Conservation (phyloP, 2,329 filamentous ascomycete species). For the Venturiaceae sp. region DNA sequence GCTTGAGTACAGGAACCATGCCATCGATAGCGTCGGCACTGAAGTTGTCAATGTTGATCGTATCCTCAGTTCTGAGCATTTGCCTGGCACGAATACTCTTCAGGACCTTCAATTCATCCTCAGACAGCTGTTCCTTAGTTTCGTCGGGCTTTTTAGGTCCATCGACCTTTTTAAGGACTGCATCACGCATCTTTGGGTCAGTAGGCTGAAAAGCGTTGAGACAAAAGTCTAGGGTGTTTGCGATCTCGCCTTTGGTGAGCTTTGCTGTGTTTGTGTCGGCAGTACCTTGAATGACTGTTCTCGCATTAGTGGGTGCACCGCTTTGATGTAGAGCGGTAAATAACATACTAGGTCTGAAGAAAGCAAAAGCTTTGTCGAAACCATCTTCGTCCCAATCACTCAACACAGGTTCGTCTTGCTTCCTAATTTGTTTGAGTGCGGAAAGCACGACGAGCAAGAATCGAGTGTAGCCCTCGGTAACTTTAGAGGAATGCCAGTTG, state of each 20-base stretch:
- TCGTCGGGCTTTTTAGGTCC: background rate
- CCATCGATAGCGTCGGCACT: background rate
- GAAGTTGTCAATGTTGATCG: conserved; percentile 1
- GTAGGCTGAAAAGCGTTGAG: background rate
- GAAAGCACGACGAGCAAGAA: conserved; percentile 35
- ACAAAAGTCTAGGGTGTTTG: conserved; percentile 12
- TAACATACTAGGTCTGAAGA: conserved; percentile 29
- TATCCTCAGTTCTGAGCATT: background rate
- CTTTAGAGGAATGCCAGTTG: conserved; percentile 35
- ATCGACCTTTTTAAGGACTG: background rate
- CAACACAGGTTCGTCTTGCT: conserved; percentile 28
- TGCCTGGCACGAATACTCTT: background rate
- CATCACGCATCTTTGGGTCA: background rate
- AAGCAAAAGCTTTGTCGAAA: conserved; percentile 34
- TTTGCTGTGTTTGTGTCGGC: conserved; percentile 13
- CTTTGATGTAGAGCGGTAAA: background rate
- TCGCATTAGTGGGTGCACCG: background rate
- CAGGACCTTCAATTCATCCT: background rate
- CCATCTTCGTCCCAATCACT: conserved; percentile 31
- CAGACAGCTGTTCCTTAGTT: background rate
- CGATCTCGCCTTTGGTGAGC: conserved; percentile 15
- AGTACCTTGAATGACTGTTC: conserved; percentile 19
- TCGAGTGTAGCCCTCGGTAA: conserved; percentile 35
- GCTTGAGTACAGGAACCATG: background rate
- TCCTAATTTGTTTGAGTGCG: conserved; percentile 31